Conservation (phyloP, 2,329 filamentous ascomycete genomes). For the Aureobasidium sp. region DNA sequence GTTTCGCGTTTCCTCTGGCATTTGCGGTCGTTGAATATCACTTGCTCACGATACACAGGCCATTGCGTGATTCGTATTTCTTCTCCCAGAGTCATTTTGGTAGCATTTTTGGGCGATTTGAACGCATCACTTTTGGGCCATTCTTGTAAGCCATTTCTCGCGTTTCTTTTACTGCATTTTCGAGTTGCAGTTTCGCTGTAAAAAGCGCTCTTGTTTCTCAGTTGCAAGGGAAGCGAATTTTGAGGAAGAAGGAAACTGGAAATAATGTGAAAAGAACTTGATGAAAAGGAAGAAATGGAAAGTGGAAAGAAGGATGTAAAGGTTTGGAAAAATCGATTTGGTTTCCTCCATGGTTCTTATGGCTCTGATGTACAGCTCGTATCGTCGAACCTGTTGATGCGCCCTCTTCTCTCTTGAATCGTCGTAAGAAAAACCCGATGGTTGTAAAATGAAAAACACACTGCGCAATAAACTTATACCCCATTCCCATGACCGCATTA, state of each 20-base stretch:
- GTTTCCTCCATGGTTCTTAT: conserved; percentile 6
- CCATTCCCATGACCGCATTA: conserved; percentile 48
- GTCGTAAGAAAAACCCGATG: conserved; percentile 12
- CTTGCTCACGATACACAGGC: no score
- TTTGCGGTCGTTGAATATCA: no score
- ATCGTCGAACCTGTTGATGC: background rate
- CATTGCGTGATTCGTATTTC: no score
- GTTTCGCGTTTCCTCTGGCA: conserved; percentile 3
- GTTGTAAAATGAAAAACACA: conserved; percentile 16
- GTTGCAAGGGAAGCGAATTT: background rate
- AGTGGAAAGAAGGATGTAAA: conserved; percentile 15
- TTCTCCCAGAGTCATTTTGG: background rate
- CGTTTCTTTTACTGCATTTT: background rate
- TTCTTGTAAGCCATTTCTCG: background rate
- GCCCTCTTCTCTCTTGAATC: background rate
- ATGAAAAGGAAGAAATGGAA: conserved; percentile 20
- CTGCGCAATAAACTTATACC: conserved; percentile 24
- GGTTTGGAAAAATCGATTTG: conserved; percentile 12
- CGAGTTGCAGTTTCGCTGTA: background rate
- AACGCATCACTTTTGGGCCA: background rate
- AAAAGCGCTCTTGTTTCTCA: background rate
- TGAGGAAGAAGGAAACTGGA: background rate
- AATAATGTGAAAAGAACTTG: background rate
- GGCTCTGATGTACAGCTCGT: conserved; percentile 12
- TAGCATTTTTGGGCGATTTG: no score